These are phyloP conservation scores for Boletellus emodensis DNA, from an alignment of 768 basidiomycete genomes.

Conservation along the genomic window DNA sequence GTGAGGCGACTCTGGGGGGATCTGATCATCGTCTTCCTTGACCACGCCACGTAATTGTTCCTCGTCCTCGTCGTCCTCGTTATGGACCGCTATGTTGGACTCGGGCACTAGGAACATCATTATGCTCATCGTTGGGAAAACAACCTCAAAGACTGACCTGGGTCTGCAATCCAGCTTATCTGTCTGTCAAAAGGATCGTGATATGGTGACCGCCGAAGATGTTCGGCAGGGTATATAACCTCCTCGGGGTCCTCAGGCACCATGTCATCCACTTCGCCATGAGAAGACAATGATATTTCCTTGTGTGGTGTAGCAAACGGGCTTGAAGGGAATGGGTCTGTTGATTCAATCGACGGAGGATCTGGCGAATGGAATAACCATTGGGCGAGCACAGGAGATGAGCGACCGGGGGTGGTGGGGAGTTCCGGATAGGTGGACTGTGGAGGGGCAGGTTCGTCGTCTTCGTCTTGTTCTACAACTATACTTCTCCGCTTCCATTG, in stretches of 20 bases:
- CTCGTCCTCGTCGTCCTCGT: slow-evolving; percentile 44
- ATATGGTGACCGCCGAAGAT: slow-evolving; percentile 48
- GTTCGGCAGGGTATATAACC: slow-evolving; percentile 60
- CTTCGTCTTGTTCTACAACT: slow-evolving; percentile 67
- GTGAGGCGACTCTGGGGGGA: slow-evolving; percentile 49
- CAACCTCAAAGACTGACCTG: slow-evolving; percentile 43
- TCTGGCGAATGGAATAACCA: slow-evolving; percentile 51
- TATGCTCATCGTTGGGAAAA: slow-evolving; percentile 4
- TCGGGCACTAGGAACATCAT: slow-evolving; percentile 45
- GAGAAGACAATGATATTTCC: slow-evolving; percentile 48
- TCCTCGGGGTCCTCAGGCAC: slow-evolving; percentile 46
- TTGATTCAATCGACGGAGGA: slow-evolving; percentile 44
- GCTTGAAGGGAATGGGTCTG: slow-evolving; percentile 59
- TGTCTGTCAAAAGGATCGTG: slow-evolving; percentile 49
- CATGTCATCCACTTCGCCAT: slow-evolving; percentile 52
- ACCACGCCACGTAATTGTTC: slow-evolving; percentile 33
- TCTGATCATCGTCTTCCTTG: slow-evolving; percentile 45
- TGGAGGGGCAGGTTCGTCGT: slow-evolving; percentile 48
- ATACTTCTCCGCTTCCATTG: slow-evolving; percentile 56
- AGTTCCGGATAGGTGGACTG: slow-evolving; percentile 36
- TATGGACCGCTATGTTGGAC: slow-evolving; percentile 62
- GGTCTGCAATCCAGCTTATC: slow-evolving; percentile 76
- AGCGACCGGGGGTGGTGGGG: slow-evolving; percentile 41
- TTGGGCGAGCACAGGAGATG: slow-evolving; percentile 27
- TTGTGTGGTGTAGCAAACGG: slow-evolving; percentile 70